Percentiles rank a stretch among this genome's conserved stretches.
phyloP scores from a whole-genome alignment of 164 flowering plant genomes.

The Chloranthus sessilifolius region DNA sequence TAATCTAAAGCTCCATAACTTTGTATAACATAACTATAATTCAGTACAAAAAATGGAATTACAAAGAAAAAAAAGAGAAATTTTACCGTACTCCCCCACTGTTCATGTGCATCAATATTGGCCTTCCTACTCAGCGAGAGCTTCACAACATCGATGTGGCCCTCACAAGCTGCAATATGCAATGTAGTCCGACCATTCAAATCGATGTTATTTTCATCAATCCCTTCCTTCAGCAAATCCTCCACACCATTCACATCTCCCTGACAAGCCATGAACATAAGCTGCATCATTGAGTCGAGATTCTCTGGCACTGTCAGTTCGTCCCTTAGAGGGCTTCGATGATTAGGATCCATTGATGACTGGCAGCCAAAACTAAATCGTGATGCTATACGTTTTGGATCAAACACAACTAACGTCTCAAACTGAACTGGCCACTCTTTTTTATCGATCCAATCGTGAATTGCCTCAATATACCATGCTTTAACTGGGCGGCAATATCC shows the following conservation, averaged over 20 bases:
- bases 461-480: slow-evolving; percentile 87
- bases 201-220: slow-evolving; percentile 89
- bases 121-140: slow-evolving; percentile 59
- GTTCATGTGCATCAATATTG: slow-evolving; percentile 91
- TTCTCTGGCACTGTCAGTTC: slow-evolving; percentile 74
- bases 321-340: slow-evolving; percentile 43
- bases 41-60: no score
- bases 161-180: slow-evolving; percentile 95
- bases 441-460: slow-evolving; percentile 78
- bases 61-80: neutral
- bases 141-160: slow-evolving; percentile 75
- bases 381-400: slow-evolving; percentile 49
- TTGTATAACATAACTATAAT: no score
- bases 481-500: slow-evolving; percentile 60
- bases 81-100: slow-evolving; percentile 98
- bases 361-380: slow-evolving; percentile 88
- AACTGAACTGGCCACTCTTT: slow-evolving; percentile 36
- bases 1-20: no score
- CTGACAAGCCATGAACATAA: slow-evolving; percentile 69
- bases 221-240: slow-evolving; percentile 70
- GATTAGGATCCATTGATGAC: slow-evolving; percentile 82
- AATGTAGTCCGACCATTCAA: slow-evolving; percentile 90
- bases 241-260: slow-evolving; percentile 76
- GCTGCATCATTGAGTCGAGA: slow-evolving; percentile 83
- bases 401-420: slow-evolving; percentile 61